These are phyloP conservation scores for Boletus smithii DNA, from an alignment of 1,284 basidiomycete species.

Conservation along the genomic window DNA sequence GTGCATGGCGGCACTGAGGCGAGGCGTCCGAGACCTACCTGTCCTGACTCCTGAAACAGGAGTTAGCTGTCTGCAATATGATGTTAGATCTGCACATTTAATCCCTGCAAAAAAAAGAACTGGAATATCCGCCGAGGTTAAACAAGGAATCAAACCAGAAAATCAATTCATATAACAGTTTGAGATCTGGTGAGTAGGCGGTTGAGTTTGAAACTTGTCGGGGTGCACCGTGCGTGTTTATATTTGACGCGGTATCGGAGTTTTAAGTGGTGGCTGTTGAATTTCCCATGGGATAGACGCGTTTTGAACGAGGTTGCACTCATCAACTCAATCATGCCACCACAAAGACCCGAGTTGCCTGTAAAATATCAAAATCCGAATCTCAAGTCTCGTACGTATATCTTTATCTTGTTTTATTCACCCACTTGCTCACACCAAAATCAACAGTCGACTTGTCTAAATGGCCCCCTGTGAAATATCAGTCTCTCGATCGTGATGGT, in stretches of 20 bases:
- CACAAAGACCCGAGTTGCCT: slow-evolving; percentile 39
- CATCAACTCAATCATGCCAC: slow-evolving; percentile 11
- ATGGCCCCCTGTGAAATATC: slow-evolving; percentile 73
- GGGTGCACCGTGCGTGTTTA: too few species aligned
- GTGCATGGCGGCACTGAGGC: too few species aligned
- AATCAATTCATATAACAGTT: too few species aligned
- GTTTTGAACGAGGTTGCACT: slow-evolving; percentile 32
- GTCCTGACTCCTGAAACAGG: too few species aligned
- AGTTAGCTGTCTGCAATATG: too few species aligned
- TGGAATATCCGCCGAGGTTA: too few species aligned
- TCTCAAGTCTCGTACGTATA: slow-evolving; percentile 38
- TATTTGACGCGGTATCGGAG: slow-evolving; percentile 28
- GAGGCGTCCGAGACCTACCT: too few species aligned
- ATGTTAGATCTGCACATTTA: too few species aligned
- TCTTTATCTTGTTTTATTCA: background rate
- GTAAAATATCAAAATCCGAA: slow-evolving; percentile 39
- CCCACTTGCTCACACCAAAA: background rate
- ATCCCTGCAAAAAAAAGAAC: too few species aligned
- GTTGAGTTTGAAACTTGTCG: too few species aligned
- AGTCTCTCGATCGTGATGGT: slow-evolving; percentile 77
- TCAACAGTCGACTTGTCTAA: slow-evolving; percentile 27
- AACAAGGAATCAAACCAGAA: too few species aligned
- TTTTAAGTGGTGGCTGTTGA: slow-evolving; percentile 32
- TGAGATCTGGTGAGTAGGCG: too few species aligned
- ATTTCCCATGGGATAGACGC: slow-evolving; percentile 30